These are phyloP conservation scores for Plantago lanceolata DNA, from an alignment of 305 asterid species.

Conservation along the genomic window DNA sequence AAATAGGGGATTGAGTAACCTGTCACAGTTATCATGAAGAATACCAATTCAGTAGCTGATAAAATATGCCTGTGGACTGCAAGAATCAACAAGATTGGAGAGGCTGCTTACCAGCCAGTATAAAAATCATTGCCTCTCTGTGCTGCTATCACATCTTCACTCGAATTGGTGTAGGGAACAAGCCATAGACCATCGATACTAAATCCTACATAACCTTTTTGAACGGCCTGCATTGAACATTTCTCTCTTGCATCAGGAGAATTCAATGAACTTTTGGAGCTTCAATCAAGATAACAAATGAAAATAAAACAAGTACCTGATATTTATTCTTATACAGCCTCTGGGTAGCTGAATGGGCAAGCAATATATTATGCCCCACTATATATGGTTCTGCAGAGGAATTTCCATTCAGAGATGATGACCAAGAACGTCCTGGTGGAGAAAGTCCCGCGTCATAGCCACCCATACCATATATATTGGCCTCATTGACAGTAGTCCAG, in stretches of 20 bases:
- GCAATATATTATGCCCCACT: conserved; percentile 46
- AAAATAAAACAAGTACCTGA: conserved; percentile 33
- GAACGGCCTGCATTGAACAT: conserved; percentile 28
- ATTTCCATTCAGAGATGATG: conserved; percentile 36
- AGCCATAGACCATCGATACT: conserved; percentile 23
- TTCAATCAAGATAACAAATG: neutral
- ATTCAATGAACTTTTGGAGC: neutral
- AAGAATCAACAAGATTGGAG: neutral
- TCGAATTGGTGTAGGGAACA: conserved; percentile 27
- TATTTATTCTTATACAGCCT: conserved; percentile 43
- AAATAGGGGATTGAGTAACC: conserved; percentile 41
- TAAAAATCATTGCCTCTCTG: conserved; percentile 32
- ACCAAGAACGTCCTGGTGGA: conserved; percentile 47
- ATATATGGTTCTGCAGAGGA: conserved; percentile 54
- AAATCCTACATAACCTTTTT: conserved; percentile 34
- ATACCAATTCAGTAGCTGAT: neutral
- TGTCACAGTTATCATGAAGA: neutral
- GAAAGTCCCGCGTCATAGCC: conserved; percentile 38
- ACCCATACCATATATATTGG: conserved; percentile 28
- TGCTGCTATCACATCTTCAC: conserved; percentile 31
- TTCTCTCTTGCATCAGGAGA: neutral
- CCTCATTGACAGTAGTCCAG: conserved; percentile 62
- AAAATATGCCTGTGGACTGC: neutral
- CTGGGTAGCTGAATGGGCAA: conserved; percentile 53
- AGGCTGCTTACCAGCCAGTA: conserved; percentile 29